A percentile compares a stretch with the other conserved stretches of the same genome.
phyloP scores from a whole-genome alignment of 2,329 filamentous ascomycete genomes.

The Diplodia scrobiculata region DNA sequence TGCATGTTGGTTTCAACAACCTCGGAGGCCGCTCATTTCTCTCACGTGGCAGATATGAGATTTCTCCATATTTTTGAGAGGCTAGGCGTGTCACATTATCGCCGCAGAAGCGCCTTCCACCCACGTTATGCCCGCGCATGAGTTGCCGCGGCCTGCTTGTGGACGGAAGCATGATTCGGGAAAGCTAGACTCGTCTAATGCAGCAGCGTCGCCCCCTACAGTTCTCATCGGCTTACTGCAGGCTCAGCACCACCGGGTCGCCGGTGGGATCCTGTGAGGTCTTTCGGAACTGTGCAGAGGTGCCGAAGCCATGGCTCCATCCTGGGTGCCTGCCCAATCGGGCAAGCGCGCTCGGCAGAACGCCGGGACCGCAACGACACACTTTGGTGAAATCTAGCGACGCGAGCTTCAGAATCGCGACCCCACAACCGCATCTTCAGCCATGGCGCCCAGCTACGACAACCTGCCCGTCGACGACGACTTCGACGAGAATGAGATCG shows the following conservation, averaged over 20 bases:
- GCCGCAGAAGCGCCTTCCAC: not conserved
- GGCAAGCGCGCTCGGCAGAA: conserved; percentile 21
- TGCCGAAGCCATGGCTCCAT: not conserved
- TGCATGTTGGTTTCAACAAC: not conserved
- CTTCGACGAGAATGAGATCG: conserved; percentile 90
- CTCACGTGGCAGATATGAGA: not conserved
- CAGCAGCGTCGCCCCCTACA: not conserved
- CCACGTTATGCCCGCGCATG: not conserved
- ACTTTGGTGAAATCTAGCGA: conserved; percentile 26
- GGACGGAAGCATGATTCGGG: not conserved
- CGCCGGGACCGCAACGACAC: conserved; percentile 9
- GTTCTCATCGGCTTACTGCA: not conserved
- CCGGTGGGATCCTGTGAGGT: not conserved
- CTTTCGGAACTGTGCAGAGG: not conserved
- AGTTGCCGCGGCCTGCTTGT: not conserved
- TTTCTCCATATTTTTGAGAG: not conserved
- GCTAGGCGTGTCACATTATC: not conserved
- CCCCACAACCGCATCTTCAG: conserved; percentile 42
- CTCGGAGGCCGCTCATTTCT: not conserved
- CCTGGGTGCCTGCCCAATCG: not conserved
- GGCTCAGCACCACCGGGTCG: not conserved
- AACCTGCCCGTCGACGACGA: conserved; percentile 88
- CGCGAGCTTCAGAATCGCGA: conserved; percentile 27
- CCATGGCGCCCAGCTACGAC: conserved; percentile 92
- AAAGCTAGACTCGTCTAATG: not conserved